These are phyloP conservation scores for Aureobasidium sp. DNA, from an alignment of 2,329 filamentous ascomycete species.

Conservation along the genomic window DNA sequence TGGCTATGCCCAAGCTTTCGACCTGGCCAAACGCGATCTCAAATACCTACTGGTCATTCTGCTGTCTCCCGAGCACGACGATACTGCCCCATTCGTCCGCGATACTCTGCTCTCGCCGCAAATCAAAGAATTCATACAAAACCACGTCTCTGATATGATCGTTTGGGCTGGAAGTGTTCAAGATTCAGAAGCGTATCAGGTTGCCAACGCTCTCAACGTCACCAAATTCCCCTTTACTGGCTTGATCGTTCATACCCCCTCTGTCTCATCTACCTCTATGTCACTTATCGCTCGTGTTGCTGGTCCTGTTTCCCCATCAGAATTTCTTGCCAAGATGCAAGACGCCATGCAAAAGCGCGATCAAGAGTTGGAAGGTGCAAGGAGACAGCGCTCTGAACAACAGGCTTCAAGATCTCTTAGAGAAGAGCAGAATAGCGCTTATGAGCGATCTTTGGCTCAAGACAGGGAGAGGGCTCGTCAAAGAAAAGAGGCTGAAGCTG, in stretches of 20 bases:
- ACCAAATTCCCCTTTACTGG: conserved; percentile 90
- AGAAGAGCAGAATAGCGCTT: conserved; percentile 86
- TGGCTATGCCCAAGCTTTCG: conserved; percentile 85
- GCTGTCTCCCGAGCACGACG: conserved; percentile 88
- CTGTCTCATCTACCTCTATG: conserved; percentile 79
- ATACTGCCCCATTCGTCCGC: conserved; percentile 70
- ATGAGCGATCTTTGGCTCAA: conserved; percentile 80
- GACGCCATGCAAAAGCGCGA: conserved; percentile 65
- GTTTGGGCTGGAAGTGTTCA: conserved; percentile 90
- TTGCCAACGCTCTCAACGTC: conserved; percentile 75
- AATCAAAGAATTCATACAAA: conserved; percentile 63
- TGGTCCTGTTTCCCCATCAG: conserved; percentile 59
- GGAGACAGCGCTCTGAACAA: conserved; percentile 70
- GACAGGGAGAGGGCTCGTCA: conserved; percentile 77
- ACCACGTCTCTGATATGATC: conserved; percentile 69
- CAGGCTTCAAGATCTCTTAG: conserved; percentile 72
- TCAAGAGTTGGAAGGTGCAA: conserved; percentile 63
- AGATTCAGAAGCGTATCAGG: conserved; percentile 90
- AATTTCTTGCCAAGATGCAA: conserved; percentile 69
- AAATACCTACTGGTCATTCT: conserved; percentile 87
- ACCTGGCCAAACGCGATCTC: conserved; percentile 79
- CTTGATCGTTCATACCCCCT: conserved; percentile 78
- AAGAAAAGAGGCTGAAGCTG: conserved; percentile 65
- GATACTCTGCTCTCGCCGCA: conserved; percentile 73
- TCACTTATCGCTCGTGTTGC: conserved; percentile 72